These are phyloP conservation scores for Thermomyces lanuginosus DNA, from an alignment of 2,329 filamentous ascomycete genomes.

Conservation along the genomic window DNA sequence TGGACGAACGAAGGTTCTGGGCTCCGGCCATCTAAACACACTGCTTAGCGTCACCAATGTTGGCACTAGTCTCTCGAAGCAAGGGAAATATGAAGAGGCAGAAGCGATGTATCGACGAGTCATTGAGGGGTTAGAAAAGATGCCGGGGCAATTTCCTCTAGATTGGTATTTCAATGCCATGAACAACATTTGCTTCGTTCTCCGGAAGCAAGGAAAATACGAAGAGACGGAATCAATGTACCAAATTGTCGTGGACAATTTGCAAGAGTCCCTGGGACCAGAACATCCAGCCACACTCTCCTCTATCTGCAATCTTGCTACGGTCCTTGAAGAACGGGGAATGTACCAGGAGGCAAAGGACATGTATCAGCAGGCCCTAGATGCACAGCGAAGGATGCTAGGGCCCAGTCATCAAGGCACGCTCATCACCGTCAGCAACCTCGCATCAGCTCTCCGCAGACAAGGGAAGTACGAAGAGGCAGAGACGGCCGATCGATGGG, in stretches of 20 bases:
- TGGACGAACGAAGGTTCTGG: not conserved
- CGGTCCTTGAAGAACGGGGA: conserved; percentile 1
- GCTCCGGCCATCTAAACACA: not conserved
- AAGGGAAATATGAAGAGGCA: conserved; percentile 1
- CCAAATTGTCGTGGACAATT: conserved; percentile 9
- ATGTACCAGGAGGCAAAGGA: conserved; percentile 1
- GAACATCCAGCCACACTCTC: conserved; percentile 2
- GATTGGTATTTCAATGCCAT: not conserved
- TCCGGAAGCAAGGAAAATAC: not conserved
- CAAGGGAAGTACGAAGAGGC: conserved; percentile 2
- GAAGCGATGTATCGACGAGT: conserved; percentile 1
- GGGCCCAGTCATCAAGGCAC: conserved; percentile 6
- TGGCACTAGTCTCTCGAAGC: not conserved
- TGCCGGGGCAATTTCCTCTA: conserved; percentile 9
- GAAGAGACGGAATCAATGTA: conserved; percentile 1
- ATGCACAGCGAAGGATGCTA: not conserved
- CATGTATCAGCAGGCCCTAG: not conserved
- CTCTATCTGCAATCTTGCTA: conserved; percentile 9
- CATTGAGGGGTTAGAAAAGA: conserved; percentile 6
- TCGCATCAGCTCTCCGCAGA: conserved; percentile 4
- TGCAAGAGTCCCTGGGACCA: conserved; percentile 6
- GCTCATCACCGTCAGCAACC: conserved; percentile 7
- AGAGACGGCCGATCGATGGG: conserved; percentile 1
- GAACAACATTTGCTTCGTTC: conserved; percentile 5
- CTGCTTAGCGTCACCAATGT: not conserved